Evolutionary conservation across 1,139 yeast genomes (phyloP).

Genomic region (Saccharomycopsis phalli): DNA sequence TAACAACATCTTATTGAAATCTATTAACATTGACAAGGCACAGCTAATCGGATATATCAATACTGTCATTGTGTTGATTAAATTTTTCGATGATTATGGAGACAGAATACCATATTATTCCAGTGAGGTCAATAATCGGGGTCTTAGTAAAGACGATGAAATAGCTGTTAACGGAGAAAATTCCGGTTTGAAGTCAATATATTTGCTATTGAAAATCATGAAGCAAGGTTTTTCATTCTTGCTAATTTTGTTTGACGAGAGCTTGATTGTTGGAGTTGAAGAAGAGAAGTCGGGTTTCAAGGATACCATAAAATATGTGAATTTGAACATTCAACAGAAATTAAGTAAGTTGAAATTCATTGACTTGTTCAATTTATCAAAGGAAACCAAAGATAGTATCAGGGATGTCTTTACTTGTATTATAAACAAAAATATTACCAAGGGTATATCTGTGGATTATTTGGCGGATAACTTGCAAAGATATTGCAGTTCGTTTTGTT

Average conservation of each 20-base stretch:
- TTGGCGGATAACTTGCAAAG: slow-evolving; percentile 85
- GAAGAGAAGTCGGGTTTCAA: slow-evolving; percentile 28
- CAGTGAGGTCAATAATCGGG: slow-evolving; percentile 14
- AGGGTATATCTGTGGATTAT: slow-evolving; percentile 90
- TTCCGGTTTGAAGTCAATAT: slow-evolving; percentile 72
- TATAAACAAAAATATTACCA: slow-evolving; percentile 76
- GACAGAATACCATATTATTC: slow-evolving; percentile 56
- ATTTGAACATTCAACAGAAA: slow-evolving; percentile 58
- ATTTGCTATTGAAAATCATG: slow-evolving; percentile 66
- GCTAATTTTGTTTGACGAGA: slow-evolving; percentile 73
- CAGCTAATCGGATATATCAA: slow-evolving; percentile 62
- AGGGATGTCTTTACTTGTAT: slow-evolving; percentile 84
- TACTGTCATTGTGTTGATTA: slow-evolving; percentile 46
- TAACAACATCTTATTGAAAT: slow-evolving; percentile 34
- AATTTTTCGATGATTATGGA: slow-evolving; percentile 47
- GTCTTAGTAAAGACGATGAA: slow-evolving; percentile 33
- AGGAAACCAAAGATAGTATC: slow-evolving; percentile 55
- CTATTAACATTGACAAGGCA: slow-evolving; percentile 41
- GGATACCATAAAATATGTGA: slow-evolving; percentile 63
- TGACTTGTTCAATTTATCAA: slow-evolving; percentile 66
- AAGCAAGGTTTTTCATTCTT: slow-evolving; percentile 88
- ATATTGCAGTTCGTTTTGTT: slow-evolving; percentile 91
- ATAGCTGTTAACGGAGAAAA: slow-evolving; percentile 86
- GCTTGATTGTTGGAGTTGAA: slow-evolving; percentile 25
- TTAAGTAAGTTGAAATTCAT: slow-evolving; percentile 60